Base-by-base conservation (phyloP, 2,329 filamentous ascomycete species). In the Penicillium italicum region DNA sequence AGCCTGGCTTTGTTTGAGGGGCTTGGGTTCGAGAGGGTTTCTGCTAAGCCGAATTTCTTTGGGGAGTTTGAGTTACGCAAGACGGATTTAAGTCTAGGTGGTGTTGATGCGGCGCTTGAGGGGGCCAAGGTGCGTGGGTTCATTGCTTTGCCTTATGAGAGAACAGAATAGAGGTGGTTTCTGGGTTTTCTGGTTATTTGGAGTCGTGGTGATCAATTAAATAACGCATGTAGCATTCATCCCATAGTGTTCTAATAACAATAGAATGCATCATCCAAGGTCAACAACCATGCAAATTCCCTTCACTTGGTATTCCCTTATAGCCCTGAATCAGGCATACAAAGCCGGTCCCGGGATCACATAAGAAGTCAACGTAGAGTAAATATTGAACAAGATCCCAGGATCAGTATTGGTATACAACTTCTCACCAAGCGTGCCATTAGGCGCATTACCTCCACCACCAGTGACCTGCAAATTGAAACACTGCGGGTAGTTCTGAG, bases 1-100 rank as follows among this genome's bases (percentile, higher is more conserved):
- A 88, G 85, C 66, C 73, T 88, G 52, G 70, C 68, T 9, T 68
- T 89, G 18, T 89, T 89, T 70, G 80, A 85, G 62, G 78, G 78
- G 31, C 60, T 85, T 11, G 82, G 82, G 0, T 89, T 89, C 68
- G 62, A 65, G 52, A 81, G 77, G 67, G 73, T 78, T 9, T 68
- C 68, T 0, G 76, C 76, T 24, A 73, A 74, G 51, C 75, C 81
- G 26, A 88, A 86, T 70, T 88, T 84, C 70, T 89, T 89, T 76
- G 85, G 85, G 0, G 86, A 89, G 70, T 74, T 86, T 57, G 86
- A 89, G 71, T 66, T 88, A 63, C 70, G 80, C 52, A 72, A 71
- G 53, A 61, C 55, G 43, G 67, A 71, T 28, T 57, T 77, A 53
- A 57, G 58, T 18, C 37, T 64, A 9, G 64, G 60, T 31, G 63